Evolutionary conservation across 129 eudicot species (phyloP), one percentile per base, ranked within the genome.

Genomic region (Silybum marianum): DNA sequence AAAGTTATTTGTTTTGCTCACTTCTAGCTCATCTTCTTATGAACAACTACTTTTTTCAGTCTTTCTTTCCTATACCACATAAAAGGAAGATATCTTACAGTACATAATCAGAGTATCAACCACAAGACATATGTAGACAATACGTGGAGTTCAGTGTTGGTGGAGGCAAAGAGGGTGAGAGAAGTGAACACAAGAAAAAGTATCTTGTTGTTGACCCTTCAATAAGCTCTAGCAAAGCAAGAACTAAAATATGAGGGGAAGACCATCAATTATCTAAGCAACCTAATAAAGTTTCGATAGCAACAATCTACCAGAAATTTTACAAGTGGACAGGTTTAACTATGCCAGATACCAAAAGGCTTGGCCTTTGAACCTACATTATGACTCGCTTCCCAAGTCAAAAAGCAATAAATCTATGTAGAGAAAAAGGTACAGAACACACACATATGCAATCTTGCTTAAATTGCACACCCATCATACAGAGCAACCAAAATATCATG

Each of bases 341-440:
- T 60, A 60, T 19, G 25, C 25, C 24, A 60, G 25, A 60, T 62
- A 62, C 24, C 26, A 62, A 62, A 62, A 62, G 69, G 25, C 4
- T 62, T 62, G 69, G 69, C 11, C 69, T 62, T 62, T 62, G 26
- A 62, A 19, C 69, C 25, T 62, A 62, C 14, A 65, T 65, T 65
- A 65, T 65, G 28, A 65, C 69, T 12, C 21, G 34, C 67, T 79
- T 21, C 32, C 83, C 14, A 32, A 70, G 70, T 79, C 74, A 81
- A 73, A 10, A n/a, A 73, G 32, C 54, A 62, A 22, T 60, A 69
- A 48, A 51, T 51, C 70, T 12, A 48, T 65, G 63, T n/a, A 25
- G 5, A 72, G 21, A 80, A 6, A 80, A 67, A 71, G 78, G 18
- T 28, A 80, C 73, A 80, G 54, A 36, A 13, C 78, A 22, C 19